These are phyloP conservation scores for Pyrenula massariospora DNA, from an alignment of 495 filamentous ascomycete species.

Conservation along the genomic window DNA sequence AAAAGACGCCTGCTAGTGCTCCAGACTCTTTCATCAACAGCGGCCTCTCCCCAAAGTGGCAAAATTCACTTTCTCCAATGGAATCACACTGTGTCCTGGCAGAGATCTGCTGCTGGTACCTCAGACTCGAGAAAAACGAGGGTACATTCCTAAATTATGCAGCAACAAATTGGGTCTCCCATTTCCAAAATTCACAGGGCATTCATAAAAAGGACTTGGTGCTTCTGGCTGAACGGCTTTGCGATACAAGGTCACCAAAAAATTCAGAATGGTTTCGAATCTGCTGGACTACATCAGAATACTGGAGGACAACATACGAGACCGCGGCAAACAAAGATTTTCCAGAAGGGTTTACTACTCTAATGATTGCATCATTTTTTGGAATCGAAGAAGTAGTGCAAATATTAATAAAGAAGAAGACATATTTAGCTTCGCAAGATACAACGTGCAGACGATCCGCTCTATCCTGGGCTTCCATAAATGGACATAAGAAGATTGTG, in stretches of 20 bases:
- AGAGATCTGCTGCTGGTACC: constrained; percentile 19
- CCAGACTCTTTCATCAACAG: not conserved
- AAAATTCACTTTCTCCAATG: constrained; percentile 10
- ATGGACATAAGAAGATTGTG: constrained; percentile 13
- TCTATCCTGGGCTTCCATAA: constrained; percentile 12
- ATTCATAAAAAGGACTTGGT: constrained; percentile 8
- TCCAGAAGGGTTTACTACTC: constrained; percentile 5
- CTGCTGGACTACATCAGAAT: constrained; percentile 10
- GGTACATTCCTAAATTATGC: constrained; percentile 20
- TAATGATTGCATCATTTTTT: constrained; percentile 9
- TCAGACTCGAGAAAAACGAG: constrained; percentile 8
- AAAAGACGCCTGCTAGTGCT: not conserved
- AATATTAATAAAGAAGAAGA: constrained; percentile 7
- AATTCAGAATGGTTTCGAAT: constrained; percentile 3
- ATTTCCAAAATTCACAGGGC: constrained; percentile 10
- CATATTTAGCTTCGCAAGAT: constrained; percentile 13
- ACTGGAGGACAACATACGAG: no score
- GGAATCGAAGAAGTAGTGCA: constrained; percentile 10
- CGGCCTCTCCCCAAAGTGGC: constrained; percentile 2
- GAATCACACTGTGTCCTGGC: constrained; percentile 19
- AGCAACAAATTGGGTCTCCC: constrained; percentile 17
- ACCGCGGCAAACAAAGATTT: no score
- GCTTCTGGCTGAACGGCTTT: constrained; percentile 6
- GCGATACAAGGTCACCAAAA: constrained; percentile 4
- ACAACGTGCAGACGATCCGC: constrained; percentile 9